Evolutionary conservation across 2,329 filamentous ascomycete species (phyloP).

Genomic region (Dendryphion nanum): DNA sequence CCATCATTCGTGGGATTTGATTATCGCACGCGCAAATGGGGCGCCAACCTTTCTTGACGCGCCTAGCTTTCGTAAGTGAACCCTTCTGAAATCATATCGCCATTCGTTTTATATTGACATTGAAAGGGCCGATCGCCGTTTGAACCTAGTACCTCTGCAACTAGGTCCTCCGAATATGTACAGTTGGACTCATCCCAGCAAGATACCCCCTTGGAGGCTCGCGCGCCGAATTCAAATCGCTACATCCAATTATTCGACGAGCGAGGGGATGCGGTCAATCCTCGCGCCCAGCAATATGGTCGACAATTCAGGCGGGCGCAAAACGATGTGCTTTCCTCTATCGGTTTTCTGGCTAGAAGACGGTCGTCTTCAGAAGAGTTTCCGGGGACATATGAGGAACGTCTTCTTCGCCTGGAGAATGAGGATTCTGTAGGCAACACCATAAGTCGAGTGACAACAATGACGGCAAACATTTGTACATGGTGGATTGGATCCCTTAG

Average conservation of each 20-base stretch:
- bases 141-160: conserved; percentile 28
- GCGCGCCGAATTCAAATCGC: conserved; percentile 21
- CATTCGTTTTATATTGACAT: conserved; percentile 11
- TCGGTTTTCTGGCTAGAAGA: conserved; percentile 47
- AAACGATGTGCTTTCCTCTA: conserved; percentile 48
- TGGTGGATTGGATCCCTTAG: conserved; percentile 37
- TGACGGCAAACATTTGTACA: conserved; percentile 28
- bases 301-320: conserved; percentile 44
- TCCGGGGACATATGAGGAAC: conserved; percentile 25
- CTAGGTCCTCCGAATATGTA: conserved; percentile 24
- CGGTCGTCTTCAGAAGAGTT: conserved; percentile 22
- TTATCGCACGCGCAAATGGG: too few relatives aligned
- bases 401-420: conserved; percentile 26
- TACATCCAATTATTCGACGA: conserved; percentile 45
- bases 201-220: conserved; percentile 20
- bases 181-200: conserved; percentile 25
- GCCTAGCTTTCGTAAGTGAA: conserved; percentile 35
- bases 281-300: conserved; percentile 39
- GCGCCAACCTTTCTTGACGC: conserved; percentile 37
- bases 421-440: conserved; percentile 30
- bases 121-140: conserved; percentile 43
- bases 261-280: conserved; percentile 45
- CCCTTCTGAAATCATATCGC: neutral
- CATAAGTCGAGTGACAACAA: conserved; percentile 20
- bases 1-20: too few relatives aligned